A percentile compares a stretch with the other conserved stretches of the same genome.
Evolutionary conservation across 1,139 yeast species (phyloP).

Genomic region (Pichia cactophila): DNA sequence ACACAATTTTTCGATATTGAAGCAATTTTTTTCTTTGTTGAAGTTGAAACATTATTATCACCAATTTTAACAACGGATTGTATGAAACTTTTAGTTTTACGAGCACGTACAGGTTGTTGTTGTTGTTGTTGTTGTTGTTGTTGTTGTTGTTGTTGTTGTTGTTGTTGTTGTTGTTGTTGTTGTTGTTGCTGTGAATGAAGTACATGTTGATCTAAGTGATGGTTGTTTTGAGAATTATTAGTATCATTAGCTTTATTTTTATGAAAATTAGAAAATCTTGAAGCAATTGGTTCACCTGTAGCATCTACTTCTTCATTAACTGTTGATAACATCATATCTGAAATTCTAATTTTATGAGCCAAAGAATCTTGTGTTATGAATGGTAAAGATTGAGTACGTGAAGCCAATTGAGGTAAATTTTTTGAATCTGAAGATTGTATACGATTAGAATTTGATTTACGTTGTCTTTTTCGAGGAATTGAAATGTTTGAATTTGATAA

Average conservation of each 20-base stretch:
- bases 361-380: slow-evolving; percentile 25
- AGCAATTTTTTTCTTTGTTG: slow-evolving; percentile 7
- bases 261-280: slow-evolving; percentile 26
- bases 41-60: slow-evolving; percentile 17
- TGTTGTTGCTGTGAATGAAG: neutral
- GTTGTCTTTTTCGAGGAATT: slow-evolving; percentile 6
- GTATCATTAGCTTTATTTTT: slow-evolving; percentile 10
- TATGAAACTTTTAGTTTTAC: slow-evolving; percentile 25
- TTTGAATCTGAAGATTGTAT: neutral
- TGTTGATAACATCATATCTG: slow-evolving; percentile 20
- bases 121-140: neutral
- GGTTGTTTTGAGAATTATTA: slow-evolving; percentile 9
- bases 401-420: slow-evolving; percentile 23
- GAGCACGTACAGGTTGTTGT: slow-evolving; percentile 24
- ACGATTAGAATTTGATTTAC: slow-evolving; percentile 2
- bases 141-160: neutral
- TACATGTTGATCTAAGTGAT: neutral
- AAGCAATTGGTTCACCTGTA: slow-evolving; percentile 24
- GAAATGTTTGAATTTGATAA: neutral
- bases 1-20: slow-evolving; percentile 21
- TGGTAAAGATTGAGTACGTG: slow-evolving; percentile 30
- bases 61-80: slow-evolving; percentile 27
- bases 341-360: slow-evolving; percentile 25
- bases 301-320: slow-evolving; percentile 17
- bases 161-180: neutral